phyloP scores from a whole-genome alignment of 257 asterid species.

The Nyctanthes arbortristis region DNA sequence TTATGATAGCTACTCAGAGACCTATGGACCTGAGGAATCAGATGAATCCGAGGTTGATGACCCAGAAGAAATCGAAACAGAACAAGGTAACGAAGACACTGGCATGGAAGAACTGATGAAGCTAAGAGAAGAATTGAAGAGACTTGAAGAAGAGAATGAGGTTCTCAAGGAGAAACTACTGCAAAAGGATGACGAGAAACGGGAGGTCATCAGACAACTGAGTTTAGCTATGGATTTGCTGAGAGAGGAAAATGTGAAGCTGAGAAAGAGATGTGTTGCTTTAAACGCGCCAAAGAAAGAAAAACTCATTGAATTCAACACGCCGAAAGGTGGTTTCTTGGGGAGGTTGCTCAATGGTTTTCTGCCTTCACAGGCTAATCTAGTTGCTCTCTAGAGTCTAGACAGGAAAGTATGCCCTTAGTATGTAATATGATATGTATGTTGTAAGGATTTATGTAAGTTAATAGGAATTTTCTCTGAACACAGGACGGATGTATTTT shows the following conservation, averaged over 20 bases:
- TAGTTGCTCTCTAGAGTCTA: conserved; percentile 37
- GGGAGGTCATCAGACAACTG: conserved; percentile 82
- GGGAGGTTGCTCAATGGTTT: conserved; percentile 59
- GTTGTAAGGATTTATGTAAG: conserved; percentile 19
- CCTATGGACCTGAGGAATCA: conserved; percentile 51
- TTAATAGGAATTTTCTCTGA: conserved; percentile 1
- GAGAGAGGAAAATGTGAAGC: conserved; percentile 60
- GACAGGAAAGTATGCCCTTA: neutral
- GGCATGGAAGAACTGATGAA: conserved; percentile 33
- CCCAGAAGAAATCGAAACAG: conserved; percentile 52
- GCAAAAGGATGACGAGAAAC: conserved; percentile 85
- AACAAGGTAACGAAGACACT: neutral
- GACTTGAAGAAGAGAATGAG: conserved; percentile 54
- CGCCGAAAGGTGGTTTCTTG: conserved; percentile 50
- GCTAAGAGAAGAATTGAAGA: conserved; percentile 57
- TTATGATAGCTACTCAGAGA: conserved; percentile 83
- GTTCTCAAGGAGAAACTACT: conserved; percentile 46
- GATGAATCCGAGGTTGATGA: conserved; percentile 84
- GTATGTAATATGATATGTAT: conserved; percentile 9
- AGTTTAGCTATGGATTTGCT: conserved; percentile 68
- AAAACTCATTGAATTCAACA: conserved; percentile 28
- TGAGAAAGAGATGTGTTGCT: conserved; percentile 37
- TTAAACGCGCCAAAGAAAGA: conserved; percentile 43
- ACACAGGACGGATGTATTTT: neutral
- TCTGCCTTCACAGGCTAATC: conserved; percentile 32